Evolutionary conservation across 2,329 filamentous ascomycete species (phyloP), one percentile per base, ranked within the genome.

Genomic region (Verticillium longisporum): DNA sequence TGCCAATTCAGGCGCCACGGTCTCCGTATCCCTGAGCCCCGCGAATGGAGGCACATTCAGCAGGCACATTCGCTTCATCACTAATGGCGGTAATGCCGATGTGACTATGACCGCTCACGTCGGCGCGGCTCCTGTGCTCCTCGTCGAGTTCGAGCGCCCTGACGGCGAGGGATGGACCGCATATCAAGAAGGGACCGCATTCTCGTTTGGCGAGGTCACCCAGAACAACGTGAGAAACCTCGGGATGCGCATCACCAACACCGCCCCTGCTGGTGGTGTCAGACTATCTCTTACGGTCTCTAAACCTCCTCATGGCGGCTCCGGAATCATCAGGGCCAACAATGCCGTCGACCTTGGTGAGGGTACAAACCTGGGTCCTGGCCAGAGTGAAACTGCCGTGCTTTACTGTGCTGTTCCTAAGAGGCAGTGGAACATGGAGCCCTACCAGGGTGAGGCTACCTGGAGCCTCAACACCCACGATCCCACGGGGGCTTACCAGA

Each of bases 391-490:
- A 1, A 81, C 78, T 0, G 84, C 83, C 2, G 77, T 74, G 0
- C 69, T 87, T 7, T 81, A 79, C 62, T 87, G 84, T 65, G 76
- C 80, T 1, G 81, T 80, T 0, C 83, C 83, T 9, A 84, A 84
- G 68, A 74, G 76, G 0, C 83, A 86, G 63, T 83, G 83, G 75
- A 86, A 87, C 64, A 70, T 77, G 1, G 75, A 82, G n/a, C 68
- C 79, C 0, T 84, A 81, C 63, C 73, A 72, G 4, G 79, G 79
- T 2, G 73, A 70, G 0, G 80, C 82, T 0, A 67, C 72, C 2
- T 86, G 83, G 84, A 83, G 80, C 0, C 76, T 86, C 67, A 86
- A 86, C 68, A 80, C 80, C 55, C 82, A 84, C 58, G 83, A 85
- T 61, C 77, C 79, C 0, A 69, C 67, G 1, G 76, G 81, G 58